These are phyloP conservation scores for Leccinum rimulosum DNA, from an alignment of 768 basidiomycete genomes.

Conservation along the genomic window DNA sequence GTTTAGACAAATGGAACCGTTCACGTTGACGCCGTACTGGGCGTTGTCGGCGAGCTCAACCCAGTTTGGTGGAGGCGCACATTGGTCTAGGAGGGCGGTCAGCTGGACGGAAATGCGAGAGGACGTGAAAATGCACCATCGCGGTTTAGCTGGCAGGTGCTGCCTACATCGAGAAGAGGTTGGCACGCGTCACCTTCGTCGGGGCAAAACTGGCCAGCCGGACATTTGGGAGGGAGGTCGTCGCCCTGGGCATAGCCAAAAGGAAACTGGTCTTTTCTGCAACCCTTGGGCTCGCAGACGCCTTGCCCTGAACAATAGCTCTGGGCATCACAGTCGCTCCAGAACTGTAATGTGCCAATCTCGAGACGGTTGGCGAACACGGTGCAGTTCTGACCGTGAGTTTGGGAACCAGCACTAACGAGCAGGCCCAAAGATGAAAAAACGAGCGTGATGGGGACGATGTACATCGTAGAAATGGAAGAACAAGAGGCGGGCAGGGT, in stretches of 20 bases:
- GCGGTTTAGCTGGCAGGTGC: conserved; percentile 79
- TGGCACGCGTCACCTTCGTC: conserved; percentile 79
- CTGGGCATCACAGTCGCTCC: conserved; percentile 69
- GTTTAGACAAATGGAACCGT: conserved; percentile 83
- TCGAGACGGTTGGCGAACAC: conserved; percentile 64
- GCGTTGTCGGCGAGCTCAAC: conserved; percentile 64
- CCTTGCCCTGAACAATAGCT: conserved; percentile 60
- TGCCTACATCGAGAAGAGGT: conserved; percentile 54
- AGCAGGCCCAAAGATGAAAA: conserved; percentile 42
- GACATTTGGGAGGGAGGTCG: conserved; percentile 60
- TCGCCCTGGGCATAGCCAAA: conserved; percentile 56
- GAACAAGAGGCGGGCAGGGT: neutral
- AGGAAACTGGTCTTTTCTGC: conserved; percentile 75
- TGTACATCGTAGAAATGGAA: neutral
- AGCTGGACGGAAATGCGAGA: neutral
- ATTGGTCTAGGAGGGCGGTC: conserved; percentile 59
- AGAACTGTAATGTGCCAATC: conserved; percentile 75
- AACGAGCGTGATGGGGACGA: conserved; percentile 48
- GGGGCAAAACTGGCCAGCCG: conserved; percentile 69
- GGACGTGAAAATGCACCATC: conserved; percentile 51
- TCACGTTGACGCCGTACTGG: conserved; percentile 68
- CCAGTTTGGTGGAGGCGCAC: conserved; percentile 65
- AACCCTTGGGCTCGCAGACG: conserved; percentile 61
- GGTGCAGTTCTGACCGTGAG: conserved; percentile 48
- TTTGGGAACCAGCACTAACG: conserved; percentile 46